These are phyloP conservation scores for Termitomyces titanicus DNA, from an alignment of 768 basidiomycete genomes.

Conservation along the genomic window DNA sequence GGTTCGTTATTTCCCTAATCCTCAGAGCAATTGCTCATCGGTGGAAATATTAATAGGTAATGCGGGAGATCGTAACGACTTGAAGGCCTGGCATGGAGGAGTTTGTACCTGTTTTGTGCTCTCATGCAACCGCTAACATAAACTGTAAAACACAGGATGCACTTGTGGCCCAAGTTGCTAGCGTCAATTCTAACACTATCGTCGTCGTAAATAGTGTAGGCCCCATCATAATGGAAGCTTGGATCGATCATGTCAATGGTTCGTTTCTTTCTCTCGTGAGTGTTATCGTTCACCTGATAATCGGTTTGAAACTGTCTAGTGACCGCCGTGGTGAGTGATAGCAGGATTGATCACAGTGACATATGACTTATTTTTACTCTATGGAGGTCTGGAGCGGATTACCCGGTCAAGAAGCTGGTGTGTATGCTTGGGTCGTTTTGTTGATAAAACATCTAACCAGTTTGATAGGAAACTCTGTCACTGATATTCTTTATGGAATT, in stretches of 20 bases:
- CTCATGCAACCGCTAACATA: neutral
- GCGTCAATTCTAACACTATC: conserved; percentile 53
- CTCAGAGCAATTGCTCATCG: neutral
- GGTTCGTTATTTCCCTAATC: conserved; percentile 16
- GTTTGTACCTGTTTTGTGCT: conserved; percentile 20
- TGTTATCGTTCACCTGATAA: neutral
- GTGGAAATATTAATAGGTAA: conserved; percentile 33
- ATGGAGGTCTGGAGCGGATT: conserved; percentile 48
- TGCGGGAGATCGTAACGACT: conserved; percentile 49
- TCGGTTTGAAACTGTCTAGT: conserved; percentile 16
- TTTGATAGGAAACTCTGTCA: conserved; percentile 46
- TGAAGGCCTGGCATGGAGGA: conserved; percentile 49
- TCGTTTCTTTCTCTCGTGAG: conserved; percentile 3
- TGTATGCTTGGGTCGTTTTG: neutral
- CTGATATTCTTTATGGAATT: conserved; percentile 56
- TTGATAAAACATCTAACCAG: neutral
- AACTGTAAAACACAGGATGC: conserved; percentile 29
- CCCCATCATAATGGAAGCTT: conserved; percentile 51
- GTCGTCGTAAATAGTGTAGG: conserved; percentile 70
- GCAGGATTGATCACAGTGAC: neutral
- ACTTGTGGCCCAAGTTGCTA: conserved; percentile 48
- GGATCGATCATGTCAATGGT: conserved; percentile 54
- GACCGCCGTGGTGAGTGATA: conserved; percentile 31
- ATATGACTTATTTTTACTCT: neutral
- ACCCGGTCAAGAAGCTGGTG: conserved; percentile 63